Percentiles rank a stretch among this genome's conserved stretches.
These are phyloP conservation scores for Theileria annulata DNA, from an alignment of 169 alveolate species.

Conservation along the genomic window DNA sequence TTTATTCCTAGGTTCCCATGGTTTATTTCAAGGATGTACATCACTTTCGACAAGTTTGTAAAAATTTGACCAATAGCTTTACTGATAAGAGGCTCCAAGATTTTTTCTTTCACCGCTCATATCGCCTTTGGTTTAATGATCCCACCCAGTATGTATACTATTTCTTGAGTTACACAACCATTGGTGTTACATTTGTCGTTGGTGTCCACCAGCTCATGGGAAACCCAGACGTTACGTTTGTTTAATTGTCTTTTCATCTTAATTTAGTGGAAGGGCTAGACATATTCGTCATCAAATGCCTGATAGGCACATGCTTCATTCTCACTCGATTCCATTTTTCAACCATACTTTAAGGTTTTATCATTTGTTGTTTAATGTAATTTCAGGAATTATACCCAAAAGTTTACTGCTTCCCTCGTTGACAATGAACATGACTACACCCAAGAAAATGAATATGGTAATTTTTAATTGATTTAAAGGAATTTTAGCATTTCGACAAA, in stretches of 20 bases:
- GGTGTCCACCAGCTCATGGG: conserved; percentile 50
- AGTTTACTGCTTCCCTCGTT: conserved; percentile 70
- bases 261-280: conserved; percentile 57
- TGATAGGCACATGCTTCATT: conserved; percentile 73
- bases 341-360: conserved; percentile 61
- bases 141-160: conserved; percentile 78
- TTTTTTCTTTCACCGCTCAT: conserved; percentile 73
- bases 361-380: background rate
- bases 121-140: conserved; percentile 77
- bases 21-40: conserved; percentile 63
- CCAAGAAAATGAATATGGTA: conserved; percentile 63
- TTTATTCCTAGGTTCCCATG: conserved; percentile 26
- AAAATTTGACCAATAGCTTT: conserved; percentile 48
- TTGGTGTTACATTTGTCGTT: conserved; percentile 55
- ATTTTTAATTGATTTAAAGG: background rate
- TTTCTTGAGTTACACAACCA: conserved; percentile 60
- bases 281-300: conserved; percentile 45
- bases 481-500: conserved; percentile 66
- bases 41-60: conserved; percentile 63
- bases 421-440: conserved; percentile 80
- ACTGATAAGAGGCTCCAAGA: conserved; percentile 77
- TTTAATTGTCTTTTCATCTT: background rate
- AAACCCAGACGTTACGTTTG: conserved; percentile 68
- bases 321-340: conserved; percentile 77
- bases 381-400: conserved; percentile 71